Evolutionary conservation across 495 filamentous ascomycete genomes (phyloP).

Genomic region (Amorphotheca resinae): DNA sequence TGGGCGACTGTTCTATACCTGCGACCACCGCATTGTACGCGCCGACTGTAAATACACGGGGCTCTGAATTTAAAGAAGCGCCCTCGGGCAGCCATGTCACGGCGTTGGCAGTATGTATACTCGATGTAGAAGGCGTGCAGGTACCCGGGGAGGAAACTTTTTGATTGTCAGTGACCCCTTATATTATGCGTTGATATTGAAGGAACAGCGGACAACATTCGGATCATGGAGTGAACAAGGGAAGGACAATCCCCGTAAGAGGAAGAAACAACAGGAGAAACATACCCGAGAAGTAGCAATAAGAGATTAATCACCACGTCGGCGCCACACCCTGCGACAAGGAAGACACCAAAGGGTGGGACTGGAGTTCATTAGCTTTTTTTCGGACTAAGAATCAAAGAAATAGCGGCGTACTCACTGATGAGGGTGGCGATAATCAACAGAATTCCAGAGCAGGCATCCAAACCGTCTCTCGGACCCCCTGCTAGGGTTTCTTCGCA

Average conservation of each 20-base stretch:
- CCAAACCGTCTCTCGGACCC: too few species aligned
- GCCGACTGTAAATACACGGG: conserved; percentile 70
- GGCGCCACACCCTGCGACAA: conserved; percentile 75
- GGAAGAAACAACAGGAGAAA: conserved; percentile 15
- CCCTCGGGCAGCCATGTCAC: conserved; percentile 42
- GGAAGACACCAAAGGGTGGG: conserved; percentile 74
- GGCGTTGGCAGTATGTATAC: conserved; percentile 72
- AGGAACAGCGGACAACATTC: too few species aligned
- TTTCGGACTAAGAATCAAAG: background rate
- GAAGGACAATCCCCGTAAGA: too few species aligned
- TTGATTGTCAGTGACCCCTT: background rate
- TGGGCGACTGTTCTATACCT: conserved; percentile 19
- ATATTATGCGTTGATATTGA: too few species aligned
- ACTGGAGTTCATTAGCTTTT: conserved; percentile 21
- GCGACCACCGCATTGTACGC: conserved; percentile 60
- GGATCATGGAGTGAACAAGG: too few species aligned
- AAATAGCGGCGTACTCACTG: conserved; percentile 19
- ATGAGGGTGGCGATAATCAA: conserved; percentile 46
- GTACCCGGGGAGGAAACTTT: conserved; percentile 64
- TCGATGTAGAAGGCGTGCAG: conserved; percentile 88
- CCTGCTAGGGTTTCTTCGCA: too few species aligned
- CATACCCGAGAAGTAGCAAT: conserved; percentile 70
- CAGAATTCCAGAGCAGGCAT: conserved; percentile 40
- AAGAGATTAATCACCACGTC: conserved; percentile 89
- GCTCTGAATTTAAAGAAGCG: conserved; percentile 35